Evolutionary conservation across 768 basidiomycete genomes (phyloP).

Genomic region (Glaciozyma martinii): DNA sequence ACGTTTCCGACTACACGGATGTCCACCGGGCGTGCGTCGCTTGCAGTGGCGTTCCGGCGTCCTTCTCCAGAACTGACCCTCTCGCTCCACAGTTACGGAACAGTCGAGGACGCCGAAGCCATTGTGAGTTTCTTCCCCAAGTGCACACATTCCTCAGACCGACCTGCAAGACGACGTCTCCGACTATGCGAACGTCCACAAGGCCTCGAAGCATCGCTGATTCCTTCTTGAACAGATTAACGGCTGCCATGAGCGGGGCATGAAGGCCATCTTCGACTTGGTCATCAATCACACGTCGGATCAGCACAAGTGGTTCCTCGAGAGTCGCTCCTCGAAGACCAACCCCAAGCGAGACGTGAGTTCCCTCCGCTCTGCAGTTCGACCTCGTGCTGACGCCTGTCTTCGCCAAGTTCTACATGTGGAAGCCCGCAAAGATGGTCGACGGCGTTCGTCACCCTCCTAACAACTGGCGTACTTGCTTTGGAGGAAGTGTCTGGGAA

Average conservation of each 20-base stretch:
- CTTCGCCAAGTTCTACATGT: conserved; percentile 48
- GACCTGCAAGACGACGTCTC: too few relatives aligned
- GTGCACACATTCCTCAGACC: too few relatives aligned
- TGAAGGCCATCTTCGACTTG: conserved; percentile 62
- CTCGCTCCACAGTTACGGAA: too few relatives aligned
- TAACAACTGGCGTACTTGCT: neutral
- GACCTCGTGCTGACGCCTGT: too few relatives aligned
- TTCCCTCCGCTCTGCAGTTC: too few relatives aligned
- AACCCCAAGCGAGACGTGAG: conserved; percentile 57
- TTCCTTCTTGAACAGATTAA: conserved; percentile 11
- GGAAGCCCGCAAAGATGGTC: conserved; percentile 48
- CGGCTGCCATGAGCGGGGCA: conserved; percentile 51
- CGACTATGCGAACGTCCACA: too few relatives aligned
- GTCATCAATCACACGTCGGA: conserved; percentile 65
- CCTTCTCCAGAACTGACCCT: too few relatives aligned
- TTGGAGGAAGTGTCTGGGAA: conserved; percentile 49
- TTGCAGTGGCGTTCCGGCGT: too few relatives aligned
- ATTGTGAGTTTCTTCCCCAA: conserved; percentile 21
- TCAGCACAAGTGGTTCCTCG: conserved; percentile 52
- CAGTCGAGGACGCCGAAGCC: conserved; percentile 44
- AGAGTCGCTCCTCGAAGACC: conserved; percentile 48
- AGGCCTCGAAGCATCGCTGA: too few relatives aligned
- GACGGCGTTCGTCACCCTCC: neutral
- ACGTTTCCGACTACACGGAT: neutral
- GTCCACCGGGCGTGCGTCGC: neutral